Evolutionary conservation across 2,329 filamentous ascomycete genomes (phyloP).

Genomic region (Daldinia eschscholtzii): DNA sequence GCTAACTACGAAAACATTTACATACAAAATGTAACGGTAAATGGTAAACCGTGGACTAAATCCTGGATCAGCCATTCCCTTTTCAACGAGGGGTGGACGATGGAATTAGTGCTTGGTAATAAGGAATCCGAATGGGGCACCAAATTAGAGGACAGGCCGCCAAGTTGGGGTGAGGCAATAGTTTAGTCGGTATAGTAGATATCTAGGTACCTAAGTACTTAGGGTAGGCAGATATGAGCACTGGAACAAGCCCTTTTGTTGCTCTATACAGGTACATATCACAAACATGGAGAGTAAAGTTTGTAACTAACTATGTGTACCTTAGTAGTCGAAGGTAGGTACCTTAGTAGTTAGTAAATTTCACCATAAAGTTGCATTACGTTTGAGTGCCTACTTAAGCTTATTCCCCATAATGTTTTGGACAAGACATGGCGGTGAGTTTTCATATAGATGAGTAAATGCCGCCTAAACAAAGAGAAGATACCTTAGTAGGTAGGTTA

Average conservation of each 20-base stretch:
- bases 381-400: not conserved
- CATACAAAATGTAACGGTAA: slow-evolving; percentile 68
- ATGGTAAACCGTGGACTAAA: slow-evolving; percentile 66
- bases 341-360: too few species aligned
- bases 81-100: slow-evolving; percentile 66
- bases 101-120: slow-evolving; percentile 72
- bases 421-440: not conserved
- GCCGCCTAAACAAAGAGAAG: not conserved
- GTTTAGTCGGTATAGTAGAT: slow-evolving; percentile 10
- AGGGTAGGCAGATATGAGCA: not conserved
- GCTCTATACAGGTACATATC: not conserved
- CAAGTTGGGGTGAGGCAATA: slow-evolving; percentile 45
- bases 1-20: slow-evolving; percentile 66
- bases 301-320: not conserved
- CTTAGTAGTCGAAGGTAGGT: not conserved
- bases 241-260: not conserved
- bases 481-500: not conserved
- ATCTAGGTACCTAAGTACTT: not conserved
- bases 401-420: not conserved
- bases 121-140: slow-evolving; percentile 75
- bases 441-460: not conserved
- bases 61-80: slow-evolving; percentile 74
- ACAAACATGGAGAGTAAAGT: not conserved
- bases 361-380: too few species aligned
- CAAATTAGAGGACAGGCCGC: slow-evolving; percentile 61